A percentile compares a stretch with the other conserved stretches of the same genome.
phyloP scores from a whole-genome alignment of 2,329 filamentous ascomycete species.

The Chaetomium sp. region DNA sequence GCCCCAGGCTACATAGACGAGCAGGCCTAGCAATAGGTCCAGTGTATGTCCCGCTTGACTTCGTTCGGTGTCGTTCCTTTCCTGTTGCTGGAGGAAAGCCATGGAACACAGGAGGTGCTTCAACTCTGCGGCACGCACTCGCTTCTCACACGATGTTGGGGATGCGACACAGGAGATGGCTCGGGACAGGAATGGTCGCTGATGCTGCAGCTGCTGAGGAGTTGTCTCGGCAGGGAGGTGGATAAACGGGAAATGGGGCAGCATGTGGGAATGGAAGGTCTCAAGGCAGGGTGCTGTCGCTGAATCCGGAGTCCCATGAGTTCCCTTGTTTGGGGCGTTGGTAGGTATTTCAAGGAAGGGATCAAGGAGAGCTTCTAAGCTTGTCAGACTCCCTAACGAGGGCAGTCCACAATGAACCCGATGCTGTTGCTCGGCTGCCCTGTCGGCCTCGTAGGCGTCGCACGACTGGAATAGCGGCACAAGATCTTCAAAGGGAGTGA shows the following conservation, averaged over 20 bases:
- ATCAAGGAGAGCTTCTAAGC: background rate
- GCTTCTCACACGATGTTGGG: background rate
- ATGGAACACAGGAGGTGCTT: background rate
- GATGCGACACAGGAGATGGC: slow-evolving; percentile 3
- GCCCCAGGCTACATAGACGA: slow-evolving; percentile 3
- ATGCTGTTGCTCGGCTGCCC: background rate
- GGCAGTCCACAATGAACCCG: background rate
- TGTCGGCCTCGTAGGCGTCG: background rate
- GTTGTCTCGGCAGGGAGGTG: background rate
- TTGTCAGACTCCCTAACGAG: background rate
- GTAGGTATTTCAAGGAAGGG: background rate
- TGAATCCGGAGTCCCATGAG: background rate
- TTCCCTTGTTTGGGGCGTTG: background rate
- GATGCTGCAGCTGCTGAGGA: background rate
- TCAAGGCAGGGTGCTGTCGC: background rate
- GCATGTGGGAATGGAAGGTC: slow-evolving; percentile 1
- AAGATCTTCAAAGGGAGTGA: background rate
- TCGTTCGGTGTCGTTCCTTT: background rate
- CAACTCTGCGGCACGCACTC: background rate
- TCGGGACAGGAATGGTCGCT: background rate
- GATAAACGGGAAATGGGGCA: background rate
- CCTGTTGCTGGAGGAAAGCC: background rate
- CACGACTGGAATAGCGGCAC: background rate
- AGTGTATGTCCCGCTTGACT: background rate
- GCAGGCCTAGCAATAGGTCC: background rate